These are phyloP conservation scores for Hypocreales sp. DNA, from an alignment of 2,329 filamentous ascomycete species.

Conservation along the genomic window DNA sequence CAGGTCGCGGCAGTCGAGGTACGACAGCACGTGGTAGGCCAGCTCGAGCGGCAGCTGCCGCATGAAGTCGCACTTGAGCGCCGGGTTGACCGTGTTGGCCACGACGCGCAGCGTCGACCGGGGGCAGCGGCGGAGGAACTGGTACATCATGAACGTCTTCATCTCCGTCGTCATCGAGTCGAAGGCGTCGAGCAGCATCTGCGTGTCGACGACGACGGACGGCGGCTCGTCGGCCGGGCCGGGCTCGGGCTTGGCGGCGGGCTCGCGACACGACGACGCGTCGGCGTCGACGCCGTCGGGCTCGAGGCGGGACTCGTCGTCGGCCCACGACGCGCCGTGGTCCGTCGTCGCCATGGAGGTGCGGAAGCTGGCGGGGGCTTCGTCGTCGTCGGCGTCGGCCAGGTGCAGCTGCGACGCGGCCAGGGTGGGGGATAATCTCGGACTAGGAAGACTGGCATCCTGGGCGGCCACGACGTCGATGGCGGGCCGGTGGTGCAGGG, in stretches of 20 bases:
- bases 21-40: constrained; percentile 73
- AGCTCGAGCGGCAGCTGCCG: constrained; percentile 72
- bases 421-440: constrained; percentile 81
- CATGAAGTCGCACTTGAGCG: constrained; percentile 87
- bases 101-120: constrained; percentile 82
- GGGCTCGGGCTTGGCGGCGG: constrained; percentile 4
- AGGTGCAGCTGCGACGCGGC: constrained; percentile 46
- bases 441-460: constrained; percentile 87
- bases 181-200: constrained; percentile 74
- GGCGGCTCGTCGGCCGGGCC: constrained; percentile 4
- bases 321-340: constrained; percentile 18
- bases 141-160: constrained; percentile 95
- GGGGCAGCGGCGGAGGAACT: constrained; percentile 75
- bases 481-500: constrained; percentile 31
- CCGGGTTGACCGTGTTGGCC: constrained; percentile 81
- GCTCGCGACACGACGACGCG: constrained; percentile 6
- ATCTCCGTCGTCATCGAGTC: constrained; percentile 82
- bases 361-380: constrained; percentile 16
- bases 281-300: constrained; percentile 8
- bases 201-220: constrained; percentile 56
- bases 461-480: constrained; percentile 61
- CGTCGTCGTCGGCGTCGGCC: constrained; percentile 28
- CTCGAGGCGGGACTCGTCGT: constrained; percentile 26
- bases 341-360: constrained; percentile 12
- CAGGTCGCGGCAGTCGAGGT: constrained; percentile 72